A percentile compares a stretch with the other conserved stretches of the same genome.
These are phyloP conservation scores for Neurospora africana DNA, from an alignment of 495 filamentous ascomycete genomes.

Conservation along the genomic window DNA sequence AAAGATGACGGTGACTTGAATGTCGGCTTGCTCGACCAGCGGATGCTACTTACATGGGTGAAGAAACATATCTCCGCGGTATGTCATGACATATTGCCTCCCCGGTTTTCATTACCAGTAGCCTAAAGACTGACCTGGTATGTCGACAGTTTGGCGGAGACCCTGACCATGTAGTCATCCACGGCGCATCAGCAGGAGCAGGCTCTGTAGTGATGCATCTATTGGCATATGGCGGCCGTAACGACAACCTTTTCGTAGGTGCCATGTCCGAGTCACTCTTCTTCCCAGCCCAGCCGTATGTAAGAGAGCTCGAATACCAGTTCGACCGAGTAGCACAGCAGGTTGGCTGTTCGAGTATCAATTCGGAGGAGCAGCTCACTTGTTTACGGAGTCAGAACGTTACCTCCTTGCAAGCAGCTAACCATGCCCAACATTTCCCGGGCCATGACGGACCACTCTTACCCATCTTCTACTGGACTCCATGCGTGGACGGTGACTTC, in stretches of 20 bases:
- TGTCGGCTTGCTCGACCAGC: constrained; percentile 62
- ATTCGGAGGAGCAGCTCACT: constrained; percentile 17
- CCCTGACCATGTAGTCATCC: constrained; percentile 58
- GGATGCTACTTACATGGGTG: constrained; percentile 60
- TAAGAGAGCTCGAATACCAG: constrained; percentile 34
- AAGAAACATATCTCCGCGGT: constrained; percentile 49
- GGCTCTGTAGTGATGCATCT: constrained; percentile 57
- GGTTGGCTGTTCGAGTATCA: constrained; percentile 16
- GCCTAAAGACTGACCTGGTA: background rate
- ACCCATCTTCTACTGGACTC: constrained; percentile 44
- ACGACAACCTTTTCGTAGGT: constrained; percentile 30
- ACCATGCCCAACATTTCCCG: constrained; percentile 34
- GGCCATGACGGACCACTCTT: constrained; percentile 31
- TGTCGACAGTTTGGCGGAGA: constrained; percentile 56
- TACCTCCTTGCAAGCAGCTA: constrained; percentile 41
- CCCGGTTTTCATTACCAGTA: background rate
- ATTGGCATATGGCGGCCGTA: constrained; percentile 42
- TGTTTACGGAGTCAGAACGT: constrained; percentile 44
- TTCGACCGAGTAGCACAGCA: constrained; percentile 22
- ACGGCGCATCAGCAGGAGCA: constrained; percentile 63
- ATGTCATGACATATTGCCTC: constrained; percentile 1
- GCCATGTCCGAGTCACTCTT: constrained; percentile 33
- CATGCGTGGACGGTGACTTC: constrained; percentile 53
- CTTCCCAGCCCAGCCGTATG: constrained; percentile 31
- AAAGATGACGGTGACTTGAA: constrained; percentile 47